Evolutionary conservation across 805 yeast species (phyloP).

Genomic region (Candida caryicola): DNA sequence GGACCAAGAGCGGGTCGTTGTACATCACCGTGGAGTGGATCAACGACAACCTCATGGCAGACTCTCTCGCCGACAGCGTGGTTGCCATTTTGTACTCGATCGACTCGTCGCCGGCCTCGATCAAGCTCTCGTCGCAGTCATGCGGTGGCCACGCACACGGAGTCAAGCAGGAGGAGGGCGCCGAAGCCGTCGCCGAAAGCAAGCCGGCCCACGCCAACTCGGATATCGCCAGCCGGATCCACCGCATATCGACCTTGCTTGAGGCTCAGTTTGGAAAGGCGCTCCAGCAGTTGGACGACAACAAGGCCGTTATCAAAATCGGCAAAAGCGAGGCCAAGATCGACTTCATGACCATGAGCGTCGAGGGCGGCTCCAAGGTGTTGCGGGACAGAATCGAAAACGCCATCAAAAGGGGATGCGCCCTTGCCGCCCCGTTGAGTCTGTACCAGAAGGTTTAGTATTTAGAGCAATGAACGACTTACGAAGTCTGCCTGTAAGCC

Average conservation of each 20-base stretch:
- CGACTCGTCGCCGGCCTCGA: constrained; percentile 93
- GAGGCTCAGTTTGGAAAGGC: constrained; percentile 88
- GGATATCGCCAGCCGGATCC: constrained; percentile 32
- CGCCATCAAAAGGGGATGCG: constrained; percentile 72
- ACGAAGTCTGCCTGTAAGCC: too few relatives aligned
- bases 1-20: constrained; percentile 33
- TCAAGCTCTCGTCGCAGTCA: constrained; percentile 69
- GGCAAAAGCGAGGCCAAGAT: constrained; percentile 76
- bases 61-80: constrained; percentile 90
- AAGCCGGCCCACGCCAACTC: constrained; percentile 24
- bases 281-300: constrained; percentile 36
- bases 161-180: constrained; percentile 5
- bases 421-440: constrained; percentile 80
- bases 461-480: too few relatives aligned
- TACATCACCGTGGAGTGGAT: constrained; percentile 82
- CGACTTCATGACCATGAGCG: constrained; percentile 61
- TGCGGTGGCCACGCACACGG: constrained; percentile 33
- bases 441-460: constrained; percentile 27
- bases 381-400: constrained; percentile 80
- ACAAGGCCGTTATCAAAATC: constrained; percentile 61
- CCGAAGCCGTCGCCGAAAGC: constrained; percentile 7
- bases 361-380: constrained; percentile 69
- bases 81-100: constrained; percentile 87
- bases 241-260: constrained; percentile 59
- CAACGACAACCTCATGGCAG: constrained; percentile 77